phyloP scores from a whole-genome alignment of 371 early-diverging fungal genomes.

The Smittium culicis region DNA sequence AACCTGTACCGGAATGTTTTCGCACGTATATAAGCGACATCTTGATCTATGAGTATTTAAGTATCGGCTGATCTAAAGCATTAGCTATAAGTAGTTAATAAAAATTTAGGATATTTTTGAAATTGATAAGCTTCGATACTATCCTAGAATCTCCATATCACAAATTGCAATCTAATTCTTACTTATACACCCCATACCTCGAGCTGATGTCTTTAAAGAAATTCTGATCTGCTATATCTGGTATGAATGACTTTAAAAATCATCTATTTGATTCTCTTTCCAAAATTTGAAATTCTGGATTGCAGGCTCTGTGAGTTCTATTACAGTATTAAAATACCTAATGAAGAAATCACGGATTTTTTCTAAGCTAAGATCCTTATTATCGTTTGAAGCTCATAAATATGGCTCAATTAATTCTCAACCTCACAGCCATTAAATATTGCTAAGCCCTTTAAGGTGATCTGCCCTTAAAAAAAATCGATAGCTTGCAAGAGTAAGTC shows the following conservation, averaged over 20 bases:
- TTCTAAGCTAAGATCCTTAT: neutral
- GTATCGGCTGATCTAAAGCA: neutral
- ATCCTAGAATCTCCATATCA: neutral
- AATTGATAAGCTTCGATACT: neutral
- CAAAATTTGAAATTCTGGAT: no score
- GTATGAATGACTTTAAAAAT: neutral
- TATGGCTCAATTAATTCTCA: neutral
- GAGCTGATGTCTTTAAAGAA: neutral
- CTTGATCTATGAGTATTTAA: neutral
- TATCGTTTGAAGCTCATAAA: neutral
- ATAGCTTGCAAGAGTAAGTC: neutral
- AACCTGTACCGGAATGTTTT: neutral
- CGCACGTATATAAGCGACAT: neutral
- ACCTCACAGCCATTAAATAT: conserved; percentile 2
- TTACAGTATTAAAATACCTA: no score
- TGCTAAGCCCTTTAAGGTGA: neutral
- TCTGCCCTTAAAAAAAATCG: neutral
- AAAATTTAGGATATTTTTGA: neutral
- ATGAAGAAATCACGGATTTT: no score
- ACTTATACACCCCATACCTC: neutral
- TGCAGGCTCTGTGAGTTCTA: no score
- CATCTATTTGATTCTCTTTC: no score
- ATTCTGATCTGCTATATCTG: neutral
- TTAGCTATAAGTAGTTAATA: neutral
- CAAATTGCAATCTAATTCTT: neutral